Evolutionary conservation across 495 filamentous ascomycete genomes (phyloP), one percentile per base, ranked within the genome.

Genomic region (Glonium stellatum): DNA sequence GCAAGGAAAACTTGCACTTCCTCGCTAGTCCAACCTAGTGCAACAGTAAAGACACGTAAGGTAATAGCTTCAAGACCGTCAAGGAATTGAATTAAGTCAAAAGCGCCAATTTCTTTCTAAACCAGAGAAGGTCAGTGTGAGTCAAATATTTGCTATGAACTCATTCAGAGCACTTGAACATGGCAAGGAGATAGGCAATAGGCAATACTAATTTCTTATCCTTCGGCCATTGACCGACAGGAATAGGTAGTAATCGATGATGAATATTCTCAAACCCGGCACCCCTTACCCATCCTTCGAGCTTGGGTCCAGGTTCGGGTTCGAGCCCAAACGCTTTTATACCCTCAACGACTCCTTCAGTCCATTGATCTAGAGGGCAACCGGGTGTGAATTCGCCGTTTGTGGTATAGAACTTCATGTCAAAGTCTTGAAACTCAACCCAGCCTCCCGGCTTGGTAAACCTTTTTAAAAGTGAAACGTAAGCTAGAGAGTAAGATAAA

Each of bases 1-100:
- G 75, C 78, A 2, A 82, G 72, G 57, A 85, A 73, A 9, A 75
- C 75, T 60, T 84, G 77, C 22, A 81, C 77, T 65, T 86, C 73
- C 21, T 74, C 75, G 27, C 57, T 71, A 13, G 55, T 76, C 77
- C 80, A 82, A 1, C 80, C 79, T 13, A 82, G 73, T n/a, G 78
- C 73, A 18, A 77, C 76, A 0, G 80, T 83, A 60, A 85, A 83
- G 4, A 76, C 64, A 5, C 65, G 64, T 41, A 78, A 66, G 21
- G 68, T 68, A 55, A 79, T 71, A 12, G 65, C 77, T 57, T 80
- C 72, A 23, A 79, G 60, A 31, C 74, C 76, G 44, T 77, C 74
- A 55, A 77, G 71, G 23, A 70, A 69, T 19, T 73, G 67, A 51
- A 66, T 58, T 0, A 64, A 34, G 61, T 69, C 58, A 56, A 69